These are phyloP conservation scores for Paramecium sonneborni DNA, from an alignment of 73 alveolate genomes.

Conservation along the genomic window DNA sequence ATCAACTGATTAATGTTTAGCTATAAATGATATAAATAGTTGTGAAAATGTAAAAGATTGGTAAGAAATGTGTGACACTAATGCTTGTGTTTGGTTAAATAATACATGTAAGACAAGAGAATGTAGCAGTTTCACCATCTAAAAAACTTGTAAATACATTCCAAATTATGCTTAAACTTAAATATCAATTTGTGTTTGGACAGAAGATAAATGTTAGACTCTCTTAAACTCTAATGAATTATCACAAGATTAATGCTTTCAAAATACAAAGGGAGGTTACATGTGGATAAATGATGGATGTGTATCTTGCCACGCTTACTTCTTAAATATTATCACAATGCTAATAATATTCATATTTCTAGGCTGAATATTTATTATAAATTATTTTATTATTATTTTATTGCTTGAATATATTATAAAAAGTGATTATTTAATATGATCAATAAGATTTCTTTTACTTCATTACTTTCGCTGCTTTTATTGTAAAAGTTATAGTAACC, in stretches of 20 bases:
- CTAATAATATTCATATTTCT: background rate
- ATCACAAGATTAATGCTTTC: background rate
- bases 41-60: background rate
- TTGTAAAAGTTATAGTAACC: background rate
- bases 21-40: background rate
- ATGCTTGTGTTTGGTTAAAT: background rate
- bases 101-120: no score
- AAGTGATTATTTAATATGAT: background rate
- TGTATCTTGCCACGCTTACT: no score
- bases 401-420: background rate
- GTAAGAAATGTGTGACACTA: background rate
- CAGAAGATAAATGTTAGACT: no score
- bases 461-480: background rate
- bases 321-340: background rate
- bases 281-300: background rate
- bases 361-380: background rate
- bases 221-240: no score
- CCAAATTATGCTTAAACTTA: no score
- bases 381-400: background rate
- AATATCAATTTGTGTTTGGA: no score
- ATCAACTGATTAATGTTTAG: background rate
- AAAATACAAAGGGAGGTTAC: background rate
- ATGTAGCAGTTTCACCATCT: no score
- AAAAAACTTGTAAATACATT: no score
- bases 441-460: conserved; percentile 15